A percentile compares a stretch with the other conserved stretches of the same genome.
Conservation (phyloP, 768 basidiomycete species). For the Pilatotrama ljubarskyi region DNA sequence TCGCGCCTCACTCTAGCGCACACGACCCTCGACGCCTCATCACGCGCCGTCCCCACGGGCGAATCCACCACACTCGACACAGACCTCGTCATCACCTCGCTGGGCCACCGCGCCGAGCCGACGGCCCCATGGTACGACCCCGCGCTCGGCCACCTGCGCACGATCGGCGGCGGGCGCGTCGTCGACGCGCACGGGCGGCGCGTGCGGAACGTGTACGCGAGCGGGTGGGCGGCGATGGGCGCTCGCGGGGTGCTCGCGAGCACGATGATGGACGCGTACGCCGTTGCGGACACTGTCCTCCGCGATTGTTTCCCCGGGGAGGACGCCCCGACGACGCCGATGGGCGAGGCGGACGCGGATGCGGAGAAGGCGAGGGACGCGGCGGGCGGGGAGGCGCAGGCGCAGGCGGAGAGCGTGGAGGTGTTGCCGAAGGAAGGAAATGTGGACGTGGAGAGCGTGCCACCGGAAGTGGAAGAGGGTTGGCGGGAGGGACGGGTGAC, state of each 20-base stretch:
- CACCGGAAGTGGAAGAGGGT: conserved; percentile 47
- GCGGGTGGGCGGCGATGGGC: conserved; percentile 92
- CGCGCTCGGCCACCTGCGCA: conserved; percentile 55
- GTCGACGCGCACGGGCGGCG: not conserved
- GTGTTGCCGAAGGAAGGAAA: conserved; percentile 34
- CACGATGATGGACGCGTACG: conserved; percentile 92
- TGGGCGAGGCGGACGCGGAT: conserved; percentile 17
- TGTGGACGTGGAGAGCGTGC: conserved; percentile 43
- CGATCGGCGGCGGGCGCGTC: conserved; percentile 39
- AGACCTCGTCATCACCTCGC: conserved; percentile 81
- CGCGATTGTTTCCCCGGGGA: conserved; percentile 47
- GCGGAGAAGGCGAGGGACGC: not conserved
- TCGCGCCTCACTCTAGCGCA: conserved; percentile 56
- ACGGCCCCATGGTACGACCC: conserved; percentile 59
- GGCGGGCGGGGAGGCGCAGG: not conserved
- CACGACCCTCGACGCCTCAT: conserved; percentile 53
- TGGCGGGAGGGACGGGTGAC: conserved; percentile 48
- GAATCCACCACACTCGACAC: conserved; percentile 54
- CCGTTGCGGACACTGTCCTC: conserved; percentile 70
- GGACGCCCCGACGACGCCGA: conserved; percentile 9
- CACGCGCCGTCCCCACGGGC: conserved; percentile 56
- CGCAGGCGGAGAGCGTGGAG: conserved; percentile 5
- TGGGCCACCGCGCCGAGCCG: conserved; percentile 82
- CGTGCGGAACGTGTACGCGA: conserved; percentile 75
- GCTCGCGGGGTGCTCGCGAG: conserved; percentile 89